Base-by-base conservation (phyloP, 352 stramenopile genomes). In the Phytopythium litorale region DNA sequence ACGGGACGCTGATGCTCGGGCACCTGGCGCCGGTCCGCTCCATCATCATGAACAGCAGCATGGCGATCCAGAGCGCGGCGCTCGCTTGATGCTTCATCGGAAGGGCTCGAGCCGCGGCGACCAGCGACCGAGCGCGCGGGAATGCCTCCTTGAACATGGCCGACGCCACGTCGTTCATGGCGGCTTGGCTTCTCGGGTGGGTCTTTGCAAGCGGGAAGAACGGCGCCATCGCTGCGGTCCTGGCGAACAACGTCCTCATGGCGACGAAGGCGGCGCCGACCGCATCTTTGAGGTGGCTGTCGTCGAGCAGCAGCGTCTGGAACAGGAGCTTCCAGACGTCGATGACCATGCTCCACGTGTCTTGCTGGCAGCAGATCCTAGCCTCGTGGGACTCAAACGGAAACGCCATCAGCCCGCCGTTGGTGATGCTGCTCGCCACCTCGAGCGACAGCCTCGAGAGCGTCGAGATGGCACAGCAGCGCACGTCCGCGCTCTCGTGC, bases 11-110 rank as follows among this genome's bases (percentile, higher is more conserved):
- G 15, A 93, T 43, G 33, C 84, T 76, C 5, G 86, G 80, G 56
- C 75, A 91, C 33, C 68, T 67, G 12, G 80, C 81, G 3, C 86
- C 86, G 11, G 69, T 91, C 25, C 78, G 75, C 43, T 93, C 84
- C 78, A 93, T 92, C 82, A 95, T 92, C 61, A 88, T 89, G 62
- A 76, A 86, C 42, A 91, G 62, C n/a, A 95, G 62, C 86, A 89
- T 91, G 2, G 76, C 56, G 32, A 93, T 65, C 81, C 80, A 92
- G 35, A 77, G 66, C 23, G 81, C 69, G 0, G 80, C 83, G 51
- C 91, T 68, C 7, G 82, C 60, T 55, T 93, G 84, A 40, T 81
- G 65, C 52, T 88, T 86, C 48, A 85, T 69, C 33, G 80, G 70
- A 16, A 91, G 63, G 11, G 55, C 58, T 49, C 87, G 75, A 15